These are phyloP conservation scores for Nakaseomyces sp. DNA, from an alignment of 1,139 yeast genomes.

Conservation along the genomic window DNA sequence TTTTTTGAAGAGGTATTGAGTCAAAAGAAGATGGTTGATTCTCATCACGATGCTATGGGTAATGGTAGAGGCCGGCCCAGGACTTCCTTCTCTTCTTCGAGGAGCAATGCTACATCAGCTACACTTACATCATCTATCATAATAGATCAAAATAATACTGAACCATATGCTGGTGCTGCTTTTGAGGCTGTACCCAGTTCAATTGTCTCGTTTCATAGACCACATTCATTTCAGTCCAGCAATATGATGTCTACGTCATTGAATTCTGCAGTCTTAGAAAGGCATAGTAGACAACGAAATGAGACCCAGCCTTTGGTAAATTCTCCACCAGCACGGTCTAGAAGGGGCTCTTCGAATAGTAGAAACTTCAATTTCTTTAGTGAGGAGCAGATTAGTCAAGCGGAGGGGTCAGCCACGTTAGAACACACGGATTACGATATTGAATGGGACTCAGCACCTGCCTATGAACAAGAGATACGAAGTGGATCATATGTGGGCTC, in stretches of 20 bases:
- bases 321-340: conserved; percentile 12
- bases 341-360: conserved; percentile 28
- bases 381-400: conserved; percentile 70
- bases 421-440: conserved; percentile 57
- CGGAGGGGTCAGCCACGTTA: conserved; percentile 73
- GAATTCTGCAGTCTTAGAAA: conserved; percentile 16
- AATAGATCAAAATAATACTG: conserved; percentile 37
- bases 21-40: not conserved
- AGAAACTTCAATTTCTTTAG: conserved; percentile 67
- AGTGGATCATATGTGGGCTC: conserved; percentile 27
- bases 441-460: conserved; percentile 49
- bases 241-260: conserved; percentile 20
- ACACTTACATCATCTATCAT: conserved; percentile 26
- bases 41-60: not conserved
- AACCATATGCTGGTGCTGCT: conserved; percentile 85
- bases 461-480: conserved; percentile 39
- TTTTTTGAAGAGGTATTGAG: too few species aligned
- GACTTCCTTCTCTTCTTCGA: conserved; percentile 26
- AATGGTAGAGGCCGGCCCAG: conserved; percentile 7
- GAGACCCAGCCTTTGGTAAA: conserved; percentile 15
- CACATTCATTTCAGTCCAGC: conserved; percentile 34
- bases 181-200: conserved; percentile 87
- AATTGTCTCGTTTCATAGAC: conserved; percentile 76
- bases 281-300: conserved; percentile 3
- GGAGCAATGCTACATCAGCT: conserved; percentile 26